Percentiles rank a stretch among this genome's conserved stretches.
phyloP scores from a whole-genome alignment of 2,329 filamentous ascomycete species.

The Pseudogymnoascus sp. region DNA sequence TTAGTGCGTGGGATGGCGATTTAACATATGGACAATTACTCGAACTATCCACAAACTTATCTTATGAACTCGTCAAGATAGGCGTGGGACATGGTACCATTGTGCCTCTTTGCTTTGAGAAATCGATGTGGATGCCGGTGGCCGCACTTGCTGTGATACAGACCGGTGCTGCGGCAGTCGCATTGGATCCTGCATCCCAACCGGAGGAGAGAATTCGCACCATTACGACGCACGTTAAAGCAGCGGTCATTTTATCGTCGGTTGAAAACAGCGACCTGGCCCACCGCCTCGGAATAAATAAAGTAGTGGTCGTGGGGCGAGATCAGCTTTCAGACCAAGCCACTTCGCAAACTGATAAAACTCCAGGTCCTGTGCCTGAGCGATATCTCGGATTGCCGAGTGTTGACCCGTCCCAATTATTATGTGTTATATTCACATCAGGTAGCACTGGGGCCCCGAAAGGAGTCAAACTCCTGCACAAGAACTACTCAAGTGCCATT shows the following conservation, averaged over 20 bases:
- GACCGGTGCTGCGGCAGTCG: constrained; percentile 25
- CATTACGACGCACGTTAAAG: not conserved
- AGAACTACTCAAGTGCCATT: not conserved
- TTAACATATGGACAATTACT: constrained; percentile 9
- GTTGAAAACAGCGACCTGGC: not conserved
- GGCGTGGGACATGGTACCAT: constrained; percentile 6
- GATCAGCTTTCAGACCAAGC: not conserved
- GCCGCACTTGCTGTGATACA: constrained; percentile 27
- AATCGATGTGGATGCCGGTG: constrained; percentile 25
- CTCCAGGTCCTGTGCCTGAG: not conserved
- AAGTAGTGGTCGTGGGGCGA: not conserved
- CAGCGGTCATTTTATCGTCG: not conserved
- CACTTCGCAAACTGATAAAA: not conserved
- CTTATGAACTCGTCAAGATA: not conserved
- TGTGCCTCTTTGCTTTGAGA: constrained; percentile 28
- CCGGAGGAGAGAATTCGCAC: constrained; percentile 18
- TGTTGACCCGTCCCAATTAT: not conserved
- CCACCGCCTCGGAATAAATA: not conserved
- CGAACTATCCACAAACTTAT: constrained; percentile 3
- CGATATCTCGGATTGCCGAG: not conserved
- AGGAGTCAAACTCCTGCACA: constrained; percentile 9
- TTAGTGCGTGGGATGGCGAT: constrained; percentile 8
- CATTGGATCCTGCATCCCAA: constrained; percentile 27
- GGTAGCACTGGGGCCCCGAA: constrained; percentile 16
- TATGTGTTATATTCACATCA: constrained; percentile 13